These are phyloP conservation scores for Rhazya stricta DNA, from an alignment of 257 asterid species.

Conservation along the genomic window DNA sequence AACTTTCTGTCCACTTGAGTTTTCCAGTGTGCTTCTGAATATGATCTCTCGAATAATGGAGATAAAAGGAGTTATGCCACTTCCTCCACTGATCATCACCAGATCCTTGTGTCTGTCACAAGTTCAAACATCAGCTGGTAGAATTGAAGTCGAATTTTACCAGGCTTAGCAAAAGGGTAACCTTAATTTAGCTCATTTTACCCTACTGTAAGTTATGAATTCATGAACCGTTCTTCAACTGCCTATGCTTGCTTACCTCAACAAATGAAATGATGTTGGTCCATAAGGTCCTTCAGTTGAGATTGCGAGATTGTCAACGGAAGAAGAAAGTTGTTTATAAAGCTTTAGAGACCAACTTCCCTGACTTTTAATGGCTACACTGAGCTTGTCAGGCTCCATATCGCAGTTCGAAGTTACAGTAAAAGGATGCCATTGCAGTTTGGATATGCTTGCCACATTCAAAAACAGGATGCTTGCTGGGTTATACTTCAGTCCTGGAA, in stretches of 20 bases:
- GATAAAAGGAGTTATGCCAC: slow-evolving; percentile 60
- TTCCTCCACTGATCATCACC: slow-evolving; percentile 75
- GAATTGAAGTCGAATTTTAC: too few species aligned
- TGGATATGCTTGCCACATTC: slow-evolving; percentile 40
- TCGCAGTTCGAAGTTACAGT: slow-evolving; percentile 38
- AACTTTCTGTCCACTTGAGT: not conserved
- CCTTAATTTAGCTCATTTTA: too few species aligned
- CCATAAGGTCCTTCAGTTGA: slow-evolving; percentile 13
- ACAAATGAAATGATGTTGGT: slow-evolving; percentile 3
- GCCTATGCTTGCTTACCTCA: not conserved
- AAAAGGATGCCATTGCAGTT: slow-evolving; percentile 61
- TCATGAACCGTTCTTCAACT: too few species aligned
- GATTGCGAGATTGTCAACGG: slow-evolving; percentile 1
- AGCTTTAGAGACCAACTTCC: slow-evolving; percentile 52
- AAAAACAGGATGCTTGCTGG: slow-evolving; percentile 43
- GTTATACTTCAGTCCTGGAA: slow-evolving; percentile 33
- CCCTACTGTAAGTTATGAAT: too few species aligned
- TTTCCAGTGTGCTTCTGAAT: slow-evolving; percentile 15
- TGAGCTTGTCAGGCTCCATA: slow-evolving; percentile 33
- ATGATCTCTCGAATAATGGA: slow-evolving; percentile 51
- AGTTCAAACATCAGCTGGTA: too few species aligned
- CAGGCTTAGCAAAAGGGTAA: too few species aligned
- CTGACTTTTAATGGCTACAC: slow-evolving; percentile 34
- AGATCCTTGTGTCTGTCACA: slow-evolving; percentile 37
- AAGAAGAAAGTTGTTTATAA: slow-evolving; percentile 26